These are phyloP conservation scores for Closterium sp. DNA, from an alignment of 139 green algal genomes.

Conservation along the genomic window DNA sequence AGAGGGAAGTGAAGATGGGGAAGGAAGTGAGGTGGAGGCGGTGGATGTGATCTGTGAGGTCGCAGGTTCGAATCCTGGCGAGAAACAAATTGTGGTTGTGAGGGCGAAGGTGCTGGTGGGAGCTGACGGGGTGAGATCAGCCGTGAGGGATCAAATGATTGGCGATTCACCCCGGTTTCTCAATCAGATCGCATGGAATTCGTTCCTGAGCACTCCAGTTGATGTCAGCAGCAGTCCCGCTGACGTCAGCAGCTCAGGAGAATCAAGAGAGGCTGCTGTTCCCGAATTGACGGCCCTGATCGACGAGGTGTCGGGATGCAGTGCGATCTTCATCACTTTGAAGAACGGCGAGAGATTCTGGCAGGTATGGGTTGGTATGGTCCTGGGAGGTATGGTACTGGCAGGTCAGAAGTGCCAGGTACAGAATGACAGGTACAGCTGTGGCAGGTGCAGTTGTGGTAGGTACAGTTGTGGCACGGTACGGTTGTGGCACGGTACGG, in stretches of 20 bases:
- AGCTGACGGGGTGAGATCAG: constrained; percentile 55
- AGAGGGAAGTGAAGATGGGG: not conserved
- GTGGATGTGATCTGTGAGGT: not conserved
- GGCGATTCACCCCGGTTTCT: constrained; percentile 49
- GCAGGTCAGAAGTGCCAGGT: too few species aligned
- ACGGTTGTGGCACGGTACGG: not conserved
- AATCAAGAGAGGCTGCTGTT: not conserved
- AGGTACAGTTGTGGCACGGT: not conserved
- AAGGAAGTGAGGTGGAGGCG: not conserved
- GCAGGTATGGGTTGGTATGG: not conserved
- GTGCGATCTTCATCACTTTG: not conserved
- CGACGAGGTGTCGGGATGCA: not conserved
- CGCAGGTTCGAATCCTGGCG: not conserved
- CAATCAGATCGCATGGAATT: constrained; percentile 63
- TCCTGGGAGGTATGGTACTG: not conserved
- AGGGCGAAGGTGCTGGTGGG: constrained; percentile 51
- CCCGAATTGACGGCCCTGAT: not conserved
- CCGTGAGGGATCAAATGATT: constrained; percentile 47
- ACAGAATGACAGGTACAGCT: too few species aligned
- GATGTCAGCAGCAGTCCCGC: not conserved
- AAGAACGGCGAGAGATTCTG: not conserved
- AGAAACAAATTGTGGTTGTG: constrained; percentile 9
- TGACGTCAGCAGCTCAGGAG: not conserved
- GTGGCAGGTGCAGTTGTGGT: not conserved
- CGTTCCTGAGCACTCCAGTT: constrained; percentile 50